These are phyloP conservation scores for Cladosporium cucumerinum DNA, from an alignment of 2,329 filamentous ascomycete genomes.

Conservation along the genomic window DNA sequence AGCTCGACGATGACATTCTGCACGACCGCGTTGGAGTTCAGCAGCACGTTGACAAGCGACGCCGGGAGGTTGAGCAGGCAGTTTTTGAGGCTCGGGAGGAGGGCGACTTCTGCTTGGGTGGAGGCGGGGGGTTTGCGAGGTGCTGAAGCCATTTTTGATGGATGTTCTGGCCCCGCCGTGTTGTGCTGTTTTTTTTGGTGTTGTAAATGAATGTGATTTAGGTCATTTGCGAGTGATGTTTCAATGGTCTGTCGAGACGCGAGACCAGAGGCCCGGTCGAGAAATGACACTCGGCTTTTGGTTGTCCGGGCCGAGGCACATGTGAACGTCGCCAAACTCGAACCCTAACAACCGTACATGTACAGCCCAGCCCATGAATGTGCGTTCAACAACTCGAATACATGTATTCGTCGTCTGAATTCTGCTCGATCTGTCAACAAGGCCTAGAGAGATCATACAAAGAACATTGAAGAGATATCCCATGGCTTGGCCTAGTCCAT, in stretches of 20 bases:
- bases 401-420: neutral
- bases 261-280: neutral
- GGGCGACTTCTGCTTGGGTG: constrained; percentile 67
- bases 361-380: too few relatives aligned
- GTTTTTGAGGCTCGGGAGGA: constrained; percentile 79
- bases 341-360: neutral
- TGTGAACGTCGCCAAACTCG: neutral
- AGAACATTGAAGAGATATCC: too few relatives aligned
- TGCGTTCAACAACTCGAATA: too few relatives aligned
- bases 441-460: too few relatives aligned
- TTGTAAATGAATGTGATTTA: neutral
- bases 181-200: too few relatives aligned
- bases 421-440: too few relatives aligned
- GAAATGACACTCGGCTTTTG: constrained; percentile 1
- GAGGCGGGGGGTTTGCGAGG: constrained; percentile 2
- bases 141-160: constrained; percentile 5
- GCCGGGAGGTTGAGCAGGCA: constrained; percentile 91
- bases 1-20: constrained; percentile 97
- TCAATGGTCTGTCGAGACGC: neutral
- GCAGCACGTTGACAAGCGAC: constrained; percentile 76
- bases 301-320: neutral
- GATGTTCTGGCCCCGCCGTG: neutral
- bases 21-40: constrained; percentile 85
- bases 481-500: too few relatives aligned
- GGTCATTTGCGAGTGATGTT: neutral